Base-by-base conservation (phyloP, 2,329 filamentous ascomycete species). In the Fusarium transvaalense region DNA sequence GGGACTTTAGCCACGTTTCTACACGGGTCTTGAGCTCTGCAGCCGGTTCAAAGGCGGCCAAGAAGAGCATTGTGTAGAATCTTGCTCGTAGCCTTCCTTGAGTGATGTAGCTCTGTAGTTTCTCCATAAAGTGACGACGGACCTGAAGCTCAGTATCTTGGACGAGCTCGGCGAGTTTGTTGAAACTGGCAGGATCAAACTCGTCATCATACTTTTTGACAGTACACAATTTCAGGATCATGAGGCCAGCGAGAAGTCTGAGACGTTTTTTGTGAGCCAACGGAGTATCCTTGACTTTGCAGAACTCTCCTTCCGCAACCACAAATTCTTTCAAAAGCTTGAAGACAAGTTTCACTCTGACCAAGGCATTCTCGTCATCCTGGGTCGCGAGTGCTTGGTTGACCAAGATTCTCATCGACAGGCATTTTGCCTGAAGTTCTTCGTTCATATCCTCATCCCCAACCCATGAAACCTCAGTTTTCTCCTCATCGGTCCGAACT, bases 61-160 rank as follows among this genome's bases (percentile, higher is more conserved):
- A 82, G 81, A 97, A 98, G 8, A 97, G 85, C 39, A 97, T 90
- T 0, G 93, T 92, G 78, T 97, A 96, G 84, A 97, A 99, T 12
- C 95, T 89, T 14, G 86, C 82, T 2, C 88, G 85, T 4, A 97
- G 84, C 70, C 86, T 89, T 56, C 86, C 87, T 54, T 91, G 88
- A 12, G 92, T 91, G 6, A 98, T 87, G 74, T 97, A 95, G 80
- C 97, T 97, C 80, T 97, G 96, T 39, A 99, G 83, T 72, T 94
- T 94, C 74, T 90, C 89, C 54, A 96, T 85, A 74, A 99, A 98
- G 3, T 87, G 88, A 46, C 86, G 87, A 34, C 96, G 91, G 29
- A 98, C 93, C 68, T 91, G 86, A 3, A 87, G 81, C 50, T 92
- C 85, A 8, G 85, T 84, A 75, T 97, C 94, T 76, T 98, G 95